Base-by-base conservation (phyloP, 441 rosid genomes). In the Erysimum cheiri region DNA sequence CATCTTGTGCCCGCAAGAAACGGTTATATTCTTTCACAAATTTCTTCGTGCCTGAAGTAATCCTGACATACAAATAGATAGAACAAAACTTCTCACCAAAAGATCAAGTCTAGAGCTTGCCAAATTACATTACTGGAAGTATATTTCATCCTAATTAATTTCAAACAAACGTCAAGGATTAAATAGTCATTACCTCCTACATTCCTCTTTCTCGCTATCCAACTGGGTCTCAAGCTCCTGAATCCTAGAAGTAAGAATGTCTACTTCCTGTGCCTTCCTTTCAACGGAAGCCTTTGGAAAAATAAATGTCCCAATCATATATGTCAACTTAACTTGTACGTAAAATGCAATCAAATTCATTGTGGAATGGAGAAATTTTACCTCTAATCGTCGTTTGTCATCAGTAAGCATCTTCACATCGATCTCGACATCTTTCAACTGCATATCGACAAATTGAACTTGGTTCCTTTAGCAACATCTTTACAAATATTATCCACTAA, bases 211-310 rank as follows among this genome's bases (percentile, higher is more conserved):
- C 81, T 91, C 97, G 52, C 77, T 82, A 63, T 81, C 79, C 50
- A 95, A 78, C 71, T 91, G 91, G 76, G 81, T 77, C 77, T 85
- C 85, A 76, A 92, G 91, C 77, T 88, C 96, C 77, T 74, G 74
- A 74, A 87, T 82, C 80, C 80, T 87, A 66, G 88, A 88, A 58
- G 81, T 70, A 64, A 92, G 96, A 74, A 78, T 79, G 64, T 83
- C 89, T 43, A 73, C 92, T 83, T 92, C 96, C 61, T 89, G 89
- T 76, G 70, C 81, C 74, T 85, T 87, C 82, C 83, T 87, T 65
- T 87, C 87, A 77, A 81, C 60, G 44, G 61, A 56, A 71, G 67
- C 73, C 98, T 92, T 79, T 47, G 60, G 43, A 68, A 39, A 12
- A 70, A 70, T 37, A 55, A 59, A 73, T 60, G 70, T 36, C 70